These are phyloP conservation scores for Oxyria digyna DNA, from an alignment of 148 eudicot species.

Conservation along the genomic window DNA sequence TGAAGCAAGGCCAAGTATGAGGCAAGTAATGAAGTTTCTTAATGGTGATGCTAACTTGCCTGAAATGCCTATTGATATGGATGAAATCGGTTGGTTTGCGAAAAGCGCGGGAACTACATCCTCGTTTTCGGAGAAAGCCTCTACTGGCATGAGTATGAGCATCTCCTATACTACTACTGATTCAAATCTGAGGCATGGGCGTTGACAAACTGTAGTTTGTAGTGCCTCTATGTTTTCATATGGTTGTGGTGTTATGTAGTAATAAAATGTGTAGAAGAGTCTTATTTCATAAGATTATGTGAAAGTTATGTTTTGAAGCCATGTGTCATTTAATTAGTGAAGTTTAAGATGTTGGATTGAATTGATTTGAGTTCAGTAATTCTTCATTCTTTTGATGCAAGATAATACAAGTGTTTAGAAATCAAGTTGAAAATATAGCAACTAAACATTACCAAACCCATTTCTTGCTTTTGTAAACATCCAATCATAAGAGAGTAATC, in stretches of 20 bases:
- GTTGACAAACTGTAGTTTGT: not conserved
- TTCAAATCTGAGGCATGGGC: not conserved
- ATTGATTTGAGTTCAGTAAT: too few species aligned
- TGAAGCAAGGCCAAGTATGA: slow-evolving; percentile 29
- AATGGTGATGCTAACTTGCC: slow-evolving; percentile 11
- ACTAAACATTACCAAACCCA: too few species aligned
- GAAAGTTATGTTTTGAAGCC: not conserved
- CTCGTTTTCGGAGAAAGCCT: not conserved
- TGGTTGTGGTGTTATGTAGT: not conserved
- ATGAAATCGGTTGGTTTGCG: not conserved
- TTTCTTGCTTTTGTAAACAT: too few species aligned
- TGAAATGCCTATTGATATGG: not conserved
- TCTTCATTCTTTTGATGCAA: too few species aligned
- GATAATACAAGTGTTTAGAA: too few species aligned
- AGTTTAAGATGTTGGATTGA: not conserved
- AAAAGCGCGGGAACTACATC: not conserved
- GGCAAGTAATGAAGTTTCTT: slow-evolving; percentile 25
- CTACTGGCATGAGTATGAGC: not conserved
- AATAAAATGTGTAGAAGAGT: not conserved
- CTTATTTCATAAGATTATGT: too few species aligned
- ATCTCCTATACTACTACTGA: not conserved
- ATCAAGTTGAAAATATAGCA: too few species aligned
- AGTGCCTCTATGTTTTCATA: not conserved
- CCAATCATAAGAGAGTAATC: too few species aligned
- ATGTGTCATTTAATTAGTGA: not conserved